Evolutionary conservation across 164 flowering plant species (phyloP).

Genomic region (Chimonanthus praecox): DNA sequence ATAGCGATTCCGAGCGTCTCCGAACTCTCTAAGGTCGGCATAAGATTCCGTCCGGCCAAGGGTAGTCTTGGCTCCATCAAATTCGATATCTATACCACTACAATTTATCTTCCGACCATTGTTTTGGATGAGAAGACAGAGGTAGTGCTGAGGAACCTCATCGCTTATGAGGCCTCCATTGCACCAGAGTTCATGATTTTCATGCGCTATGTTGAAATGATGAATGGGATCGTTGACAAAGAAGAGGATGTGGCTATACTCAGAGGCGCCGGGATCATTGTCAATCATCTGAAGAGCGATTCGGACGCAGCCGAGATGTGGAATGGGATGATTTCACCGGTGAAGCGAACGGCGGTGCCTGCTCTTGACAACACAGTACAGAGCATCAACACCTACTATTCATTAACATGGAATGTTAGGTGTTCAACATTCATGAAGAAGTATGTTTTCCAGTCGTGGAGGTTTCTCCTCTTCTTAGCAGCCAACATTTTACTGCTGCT

Average conservation of each 20-base stretch:
- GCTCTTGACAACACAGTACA: constrained; percentile 7
- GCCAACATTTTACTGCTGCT: constrained; percentile 10
- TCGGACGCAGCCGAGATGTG: neutral
- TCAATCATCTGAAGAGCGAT: constrained; percentile 7
- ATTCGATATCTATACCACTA: constrained; percentile 4
- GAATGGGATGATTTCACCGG: constrained; percentile 13
- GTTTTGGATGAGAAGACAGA: constrained; percentile 13
- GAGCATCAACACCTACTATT: constrained; percentile 10
- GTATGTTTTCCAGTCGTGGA: constrained; percentile 15
- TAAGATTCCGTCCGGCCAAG: neutral
- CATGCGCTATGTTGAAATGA: constrained; percentile 19
- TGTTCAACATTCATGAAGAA: constrained; percentile 1
- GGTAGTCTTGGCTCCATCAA: constrained; percentile 10
- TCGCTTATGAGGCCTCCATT: constrained; percentile 17
- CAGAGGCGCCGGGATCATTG: constrained; percentile 14
- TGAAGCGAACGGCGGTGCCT: constrained; percentile 7
- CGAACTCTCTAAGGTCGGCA: constrained; percentile 5
- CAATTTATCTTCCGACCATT: constrained; percentile 9
- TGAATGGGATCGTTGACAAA: constrained; percentile 21
- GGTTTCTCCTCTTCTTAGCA: constrained; percentile 11
- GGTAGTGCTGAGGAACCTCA: constrained; percentile 15
- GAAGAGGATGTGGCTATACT: constrained; percentile 16
- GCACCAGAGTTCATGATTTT: constrained; percentile 15
- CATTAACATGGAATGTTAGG: constrained; percentile 9
- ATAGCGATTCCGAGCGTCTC: constrained; percentile 8